These are phyloP conservation scores for Psilocybe subaeruginosa DNA, from an alignment of 768 basidiomycete genomes.

Conservation along the genomic window DNA sequence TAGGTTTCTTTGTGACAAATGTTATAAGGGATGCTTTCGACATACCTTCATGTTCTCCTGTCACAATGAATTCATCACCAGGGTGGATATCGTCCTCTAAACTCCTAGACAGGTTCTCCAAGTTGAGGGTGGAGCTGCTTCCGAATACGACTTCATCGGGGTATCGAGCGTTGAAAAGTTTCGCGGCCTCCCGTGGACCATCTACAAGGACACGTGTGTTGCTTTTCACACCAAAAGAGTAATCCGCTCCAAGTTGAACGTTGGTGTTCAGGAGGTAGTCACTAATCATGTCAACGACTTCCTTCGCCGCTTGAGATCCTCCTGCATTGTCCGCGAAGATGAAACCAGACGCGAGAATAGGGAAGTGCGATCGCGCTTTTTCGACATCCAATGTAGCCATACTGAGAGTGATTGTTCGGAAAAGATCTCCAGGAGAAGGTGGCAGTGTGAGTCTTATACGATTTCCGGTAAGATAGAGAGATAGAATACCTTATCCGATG, in stretches of 20 bases:
- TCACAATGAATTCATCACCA: slow-evolving; percentile 80
- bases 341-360: slow-evolving; percentile 58
- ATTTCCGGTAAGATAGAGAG: background rate
- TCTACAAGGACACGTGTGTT: slow-evolving; percentile 50
- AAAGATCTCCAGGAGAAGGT: background rate
- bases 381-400: slow-evolving; percentile 37
- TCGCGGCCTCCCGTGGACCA: slow-evolving; percentile 53
- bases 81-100: slow-evolving; percentile 54
- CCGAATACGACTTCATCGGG: slow-evolving; percentile 69
- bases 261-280: slow-evolving; percentile 77
- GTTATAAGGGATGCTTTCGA: slow-evolving; percentile 1
- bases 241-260: slow-evolving; percentile 74
- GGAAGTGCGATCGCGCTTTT: slow-evolving; percentile 63
- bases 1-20: background rate
- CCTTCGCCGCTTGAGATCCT: slow-evolving; percentile 63
- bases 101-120: slow-evolving; percentile 70
- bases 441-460: background rate
- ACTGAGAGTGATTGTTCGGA: background rate
- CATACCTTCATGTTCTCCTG: slow-evolving; percentile 78
- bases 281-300: slow-evolving; percentile 58
- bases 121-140: slow-evolving; percentile 65
- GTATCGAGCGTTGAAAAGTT: slow-evolving; percentile 66
- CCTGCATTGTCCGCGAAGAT: slow-evolving; percentile 81
- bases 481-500: background rate
- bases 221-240: slow-evolving; percentile 56